phyloP scores from a whole-genome alignment of 768 basidiomycete genomes.

The Coprinopsis sp. region DNA sequence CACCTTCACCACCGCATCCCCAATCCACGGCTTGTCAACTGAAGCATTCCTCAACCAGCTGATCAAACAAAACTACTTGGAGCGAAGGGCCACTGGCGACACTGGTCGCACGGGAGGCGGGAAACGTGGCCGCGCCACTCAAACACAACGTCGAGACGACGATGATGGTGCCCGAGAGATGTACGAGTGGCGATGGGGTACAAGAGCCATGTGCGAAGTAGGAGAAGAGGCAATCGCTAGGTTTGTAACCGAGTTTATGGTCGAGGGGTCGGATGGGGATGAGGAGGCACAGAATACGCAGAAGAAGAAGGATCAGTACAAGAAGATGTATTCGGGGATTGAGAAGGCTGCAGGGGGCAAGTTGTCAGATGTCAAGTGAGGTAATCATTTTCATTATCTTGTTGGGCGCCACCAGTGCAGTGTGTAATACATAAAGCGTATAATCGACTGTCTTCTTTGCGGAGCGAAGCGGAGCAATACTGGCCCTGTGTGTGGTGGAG shows the following conservation, averaged over 20 bases:
- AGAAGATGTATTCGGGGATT: conserved; percentile 50
- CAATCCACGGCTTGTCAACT: conserved; percentile 48
- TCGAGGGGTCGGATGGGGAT: conserved; percentile 32
- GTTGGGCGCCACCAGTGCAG: background rate
- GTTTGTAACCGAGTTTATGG: conserved; percentile 83
- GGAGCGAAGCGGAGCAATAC: too few relatives aligned
- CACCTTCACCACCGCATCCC: conserved; percentile 46
- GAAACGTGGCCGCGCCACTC: conserved; percentile 42
- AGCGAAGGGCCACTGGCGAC: conserved; percentile 54
- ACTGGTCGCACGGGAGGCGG: conserved; percentile 45
- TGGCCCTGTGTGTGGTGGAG: too few relatives aligned
- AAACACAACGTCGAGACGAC: conserved; percentile 19
- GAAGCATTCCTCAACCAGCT: conserved; percentile 64
- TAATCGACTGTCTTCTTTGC: too few relatives aligned
- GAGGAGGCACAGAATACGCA: conserved; percentile 32
- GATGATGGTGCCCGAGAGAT: conserved; percentile 34
- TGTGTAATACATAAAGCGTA: background rate
- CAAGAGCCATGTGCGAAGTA: conserved; percentile 74
- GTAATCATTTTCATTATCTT: background rate
- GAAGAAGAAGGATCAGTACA: conserved; percentile 33
- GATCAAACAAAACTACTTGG: conserved; percentile 72
- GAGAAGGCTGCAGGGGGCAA: conserved; percentile 62
- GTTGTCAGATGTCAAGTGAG: conserved; percentile 34
- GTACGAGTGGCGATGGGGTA: conserved; percentile 86
- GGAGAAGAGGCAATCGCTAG: conserved; percentile 69